These are phyloP conservation scores for Metschnikowia picachoensis DNA, from an alignment of 805 yeast species.

Conservation along the genomic window DNA sequence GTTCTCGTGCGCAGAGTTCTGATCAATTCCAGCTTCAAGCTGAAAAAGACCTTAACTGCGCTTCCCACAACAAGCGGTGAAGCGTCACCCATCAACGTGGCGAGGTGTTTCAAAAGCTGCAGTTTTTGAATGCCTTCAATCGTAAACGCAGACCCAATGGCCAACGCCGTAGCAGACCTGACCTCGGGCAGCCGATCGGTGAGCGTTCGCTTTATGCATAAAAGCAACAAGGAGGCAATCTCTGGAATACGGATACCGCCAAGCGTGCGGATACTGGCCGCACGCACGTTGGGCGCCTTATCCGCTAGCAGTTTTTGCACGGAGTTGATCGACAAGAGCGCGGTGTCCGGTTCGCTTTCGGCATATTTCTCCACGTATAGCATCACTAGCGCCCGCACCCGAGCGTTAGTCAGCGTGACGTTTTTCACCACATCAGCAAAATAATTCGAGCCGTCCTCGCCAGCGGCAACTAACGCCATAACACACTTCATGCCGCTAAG, in stretches of 20 bases:
- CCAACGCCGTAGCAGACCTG: slow-evolving; percentile 73
- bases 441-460: slow-evolving; percentile 38
- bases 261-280: slow-evolving; percentile 72
- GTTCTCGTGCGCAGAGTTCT: slow-evolving; percentile 28
- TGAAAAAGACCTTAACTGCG: slow-evolving; percentile 55
- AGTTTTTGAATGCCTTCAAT: slow-evolving; percentile 39
- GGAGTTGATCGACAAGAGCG: slow-evolving; percentile 84
- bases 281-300: slow-evolving; percentile 60
- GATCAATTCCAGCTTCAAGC: slow-evolving; percentile 28
- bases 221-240: slow-evolving; percentile 70
- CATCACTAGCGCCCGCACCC: slow-evolving; percentile 72
- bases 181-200: slow-evolving; percentile 76
- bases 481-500: slow-evolving; percentile 41
- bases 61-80: slow-evolving; percentile 66
- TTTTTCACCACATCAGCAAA: slow-evolving; percentile 91
- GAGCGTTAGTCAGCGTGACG: slow-evolving; percentile 61
- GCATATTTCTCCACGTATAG: slow-evolving; percentile 73
- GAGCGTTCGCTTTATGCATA: slow-evolving; percentile 66
- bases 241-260: slow-evolving; percentile 82
- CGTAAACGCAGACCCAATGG: slow-evolving; percentile 54
- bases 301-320: slow-evolving; percentile 81
- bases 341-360: slow-evolving; percentile 82
- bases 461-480: slow-evolving; percentile 35
- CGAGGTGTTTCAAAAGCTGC: slow-evolving; percentile 49
- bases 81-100: slow-evolving; percentile 58